These are phyloP conservation scores for Pyrus hybrid DNA, from an alignment of 331 rosid genomes.

Conservation along the genomic window DNA sequence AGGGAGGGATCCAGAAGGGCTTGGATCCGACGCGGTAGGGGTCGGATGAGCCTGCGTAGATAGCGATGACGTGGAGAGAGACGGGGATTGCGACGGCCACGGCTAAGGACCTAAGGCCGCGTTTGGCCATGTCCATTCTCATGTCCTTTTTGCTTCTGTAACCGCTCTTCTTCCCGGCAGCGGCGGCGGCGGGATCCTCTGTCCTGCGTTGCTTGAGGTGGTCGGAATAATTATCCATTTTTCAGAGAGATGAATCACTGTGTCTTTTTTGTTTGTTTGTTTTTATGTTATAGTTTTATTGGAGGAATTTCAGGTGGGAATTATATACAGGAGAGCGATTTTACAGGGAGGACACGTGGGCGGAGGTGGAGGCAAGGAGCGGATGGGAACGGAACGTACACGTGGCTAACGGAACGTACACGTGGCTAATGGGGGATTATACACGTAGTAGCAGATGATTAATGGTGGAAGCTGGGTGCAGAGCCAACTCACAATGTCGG, in stretches of 20 bases:
- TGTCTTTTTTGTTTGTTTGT: neutral
- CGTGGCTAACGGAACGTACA: neutral
- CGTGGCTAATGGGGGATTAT: neutral
- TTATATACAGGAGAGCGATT: slow-evolving; percentile 1
- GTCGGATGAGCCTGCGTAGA: slow-evolving; percentile 22
- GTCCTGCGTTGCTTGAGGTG: slow-evolving; percentile 38
- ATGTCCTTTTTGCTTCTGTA: slow-evolving; percentile 4
- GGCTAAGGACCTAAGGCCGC: slow-evolving; percentile 57
- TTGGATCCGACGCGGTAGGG: neutral
- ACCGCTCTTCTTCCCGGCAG: neutral
- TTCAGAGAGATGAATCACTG: neutral
- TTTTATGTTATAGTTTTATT: neutral
- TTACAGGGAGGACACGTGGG: slow-evolving; percentile 27
- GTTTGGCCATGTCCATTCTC: slow-evolving; percentile 49
- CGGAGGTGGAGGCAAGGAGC: slow-evolving; percentile 13
- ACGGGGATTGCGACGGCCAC: slow-evolving; percentile 41
- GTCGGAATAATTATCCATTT: slow-evolving; percentile 37
- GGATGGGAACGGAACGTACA: neutral
- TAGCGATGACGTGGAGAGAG: slow-evolving; percentile 32
- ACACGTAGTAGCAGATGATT: neutral
- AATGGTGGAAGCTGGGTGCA: no score
- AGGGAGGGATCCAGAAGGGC: slow-evolving; percentile 72
- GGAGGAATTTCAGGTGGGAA: neutral
- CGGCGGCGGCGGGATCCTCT: neutral
- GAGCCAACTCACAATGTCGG: neutral